Conservation (phyloP, 2,329 filamentous ascomycete genomes). For the Trichoderma atrobrunneum region DNA sequence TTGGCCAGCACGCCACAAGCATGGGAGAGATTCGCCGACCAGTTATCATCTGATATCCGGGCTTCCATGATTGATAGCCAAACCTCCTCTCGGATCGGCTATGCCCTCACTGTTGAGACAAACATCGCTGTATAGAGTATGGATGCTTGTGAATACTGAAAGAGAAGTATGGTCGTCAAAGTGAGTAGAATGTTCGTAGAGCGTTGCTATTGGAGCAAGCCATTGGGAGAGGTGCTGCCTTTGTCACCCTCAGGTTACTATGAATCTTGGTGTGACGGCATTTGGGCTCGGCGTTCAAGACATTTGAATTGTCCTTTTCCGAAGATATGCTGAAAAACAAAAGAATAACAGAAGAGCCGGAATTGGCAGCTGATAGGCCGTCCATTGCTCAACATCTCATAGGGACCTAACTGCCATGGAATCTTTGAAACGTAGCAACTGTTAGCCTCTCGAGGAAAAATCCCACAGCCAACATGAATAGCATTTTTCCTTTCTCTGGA, state of each 20-base stretch:
- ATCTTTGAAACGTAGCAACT: background rate
- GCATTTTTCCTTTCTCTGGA: background rate
- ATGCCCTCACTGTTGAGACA: background rate
- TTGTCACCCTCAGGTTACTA: background rate
- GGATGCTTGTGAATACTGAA: background rate
- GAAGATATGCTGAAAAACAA: background rate
- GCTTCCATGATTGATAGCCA: background rate
- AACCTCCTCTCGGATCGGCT: background rate
- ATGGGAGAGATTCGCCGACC: background rate
- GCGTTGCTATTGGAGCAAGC: background rate
- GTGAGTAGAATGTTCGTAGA: background rate
- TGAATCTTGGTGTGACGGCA: background rate
- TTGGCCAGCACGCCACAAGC: background rate
- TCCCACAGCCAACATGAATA: background rate
- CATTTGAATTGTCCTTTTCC: background rate
- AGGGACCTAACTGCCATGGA: too few species aligned
- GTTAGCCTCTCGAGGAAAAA: background rate
- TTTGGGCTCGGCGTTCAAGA: background rate
- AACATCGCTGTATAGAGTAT: background rate
- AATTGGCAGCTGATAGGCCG: too few species aligned
- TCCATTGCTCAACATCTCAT: background rate
- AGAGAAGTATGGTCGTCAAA: background rate
- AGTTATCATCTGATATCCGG: background rate
- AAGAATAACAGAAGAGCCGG: background rate
- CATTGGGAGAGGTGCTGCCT: background rate